Conservation (phyloP, 345 rosid species). For the Balakata baccata region DNA sequence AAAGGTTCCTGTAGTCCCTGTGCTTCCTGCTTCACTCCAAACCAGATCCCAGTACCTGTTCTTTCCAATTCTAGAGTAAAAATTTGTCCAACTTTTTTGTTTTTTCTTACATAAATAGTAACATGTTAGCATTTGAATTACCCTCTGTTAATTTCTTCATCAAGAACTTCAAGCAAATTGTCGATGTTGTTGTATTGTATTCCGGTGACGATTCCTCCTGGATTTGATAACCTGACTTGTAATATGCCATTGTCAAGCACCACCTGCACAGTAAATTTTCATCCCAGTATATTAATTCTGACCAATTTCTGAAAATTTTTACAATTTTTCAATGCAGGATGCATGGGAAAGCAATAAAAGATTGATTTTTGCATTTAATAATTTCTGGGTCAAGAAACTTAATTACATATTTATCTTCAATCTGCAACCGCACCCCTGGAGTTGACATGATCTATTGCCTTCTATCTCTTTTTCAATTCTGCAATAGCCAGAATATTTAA, state of each 20-base stretch:
- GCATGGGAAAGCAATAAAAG: too few species aligned
- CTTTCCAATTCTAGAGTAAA: too few species aligned
- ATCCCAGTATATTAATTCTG: too few species aligned
- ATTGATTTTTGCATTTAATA: too few species aligned
- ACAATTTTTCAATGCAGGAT: too few species aligned
- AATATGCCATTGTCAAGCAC: slow-evolving; percentile 32
- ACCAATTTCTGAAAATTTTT: too few species aligned
- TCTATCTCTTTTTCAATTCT: background rate
- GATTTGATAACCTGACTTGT: slow-evolving; percentile 26
- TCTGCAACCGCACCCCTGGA: slow-evolving; percentile 23
- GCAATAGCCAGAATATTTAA: too few species aligned
- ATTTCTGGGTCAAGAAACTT: too few species aligned
- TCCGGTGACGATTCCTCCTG: slow-evolving; percentile 30
- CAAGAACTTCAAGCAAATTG: slow-evolving; percentile 25
- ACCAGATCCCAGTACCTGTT: slow-evolving; percentile 36
- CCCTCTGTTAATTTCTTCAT: slow-evolving; percentile 29
- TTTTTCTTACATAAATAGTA: too few species aligned
- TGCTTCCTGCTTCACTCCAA: slow-evolving; percentile 28
- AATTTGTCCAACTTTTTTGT: too few species aligned
- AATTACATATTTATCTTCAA: slow-evolving; percentile 36
- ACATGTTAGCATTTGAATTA: background rate
- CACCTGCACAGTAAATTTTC: slow-evolving; percentile 17
- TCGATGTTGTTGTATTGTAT: slow-evolving; percentile 21
- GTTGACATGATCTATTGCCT: background rate
- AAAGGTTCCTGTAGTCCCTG: slow-evolving; percentile 32